These are phyloP conservation scores for Lanzia echinophila DNA, from an alignment of 2,329 filamentous ascomycete species.

Conservation along the genomic window DNA sequence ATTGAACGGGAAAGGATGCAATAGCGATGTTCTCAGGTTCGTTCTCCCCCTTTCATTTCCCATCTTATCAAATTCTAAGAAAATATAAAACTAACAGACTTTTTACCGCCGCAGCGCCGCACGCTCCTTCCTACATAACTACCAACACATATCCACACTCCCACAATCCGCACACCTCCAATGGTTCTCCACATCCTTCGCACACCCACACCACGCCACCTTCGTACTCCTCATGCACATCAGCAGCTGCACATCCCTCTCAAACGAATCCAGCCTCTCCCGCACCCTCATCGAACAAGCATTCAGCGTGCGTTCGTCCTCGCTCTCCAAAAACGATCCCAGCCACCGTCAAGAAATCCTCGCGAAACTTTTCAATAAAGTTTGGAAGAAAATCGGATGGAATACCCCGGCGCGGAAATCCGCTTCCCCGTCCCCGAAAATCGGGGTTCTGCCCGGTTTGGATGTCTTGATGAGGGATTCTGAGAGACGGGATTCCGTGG, in stretches of 20 bases:
- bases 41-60: neutral
- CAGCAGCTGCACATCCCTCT: constrained; percentile 1
- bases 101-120: neutral
- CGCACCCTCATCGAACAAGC: neutral
- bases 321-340: neutral
- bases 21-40: constrained; percentile 10
- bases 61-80: no score
- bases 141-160: constrained; percentile 2
- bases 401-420: neutral
- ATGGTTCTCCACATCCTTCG: constrained; percentile 9
- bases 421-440: neutral
- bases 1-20: constrained; percentile 7
- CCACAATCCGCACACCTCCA: neutral
- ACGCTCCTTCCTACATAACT: constrained; percentile 4
- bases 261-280: neutral
- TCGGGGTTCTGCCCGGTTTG: neutral
- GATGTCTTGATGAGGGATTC: neutral
- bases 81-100: neutral
- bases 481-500: neutral
- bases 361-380: neutral
- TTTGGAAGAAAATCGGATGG: neutral
- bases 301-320: neutral
- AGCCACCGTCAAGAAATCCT: neutral
- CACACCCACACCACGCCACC: constrained; percentile 8
- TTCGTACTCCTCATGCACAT: constrained; percentile 11